phyloP scores from a whole-genome alignment of 2,329 filamentous ascomycete species.

The Pleomassaria siparia region DNA sequence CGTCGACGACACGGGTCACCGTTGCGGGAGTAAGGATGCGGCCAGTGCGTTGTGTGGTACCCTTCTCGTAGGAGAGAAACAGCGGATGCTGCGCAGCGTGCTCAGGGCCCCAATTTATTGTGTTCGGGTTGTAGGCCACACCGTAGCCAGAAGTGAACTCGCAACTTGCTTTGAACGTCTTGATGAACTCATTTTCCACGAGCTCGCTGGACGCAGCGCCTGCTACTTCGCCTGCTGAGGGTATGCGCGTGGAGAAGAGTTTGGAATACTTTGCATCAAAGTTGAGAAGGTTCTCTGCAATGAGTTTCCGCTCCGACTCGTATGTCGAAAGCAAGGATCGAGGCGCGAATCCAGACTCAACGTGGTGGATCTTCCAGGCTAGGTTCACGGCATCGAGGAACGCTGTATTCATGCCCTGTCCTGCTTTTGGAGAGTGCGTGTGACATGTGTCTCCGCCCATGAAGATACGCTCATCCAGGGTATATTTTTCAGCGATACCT shows the following conservation, averaged over 20 bases:
- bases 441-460: conserved; percentile 68
- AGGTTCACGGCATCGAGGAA: conserved; percentile 75
- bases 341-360: conserved; percentile 78
- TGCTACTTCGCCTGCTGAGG: conserved; percentile 71
- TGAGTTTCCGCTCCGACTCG: conserved; percentile 79
- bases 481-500: conserved; percentile 66
- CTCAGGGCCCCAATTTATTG: conserved; percentile 76
- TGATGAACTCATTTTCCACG: conserved; percentile 78
- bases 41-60: conserved; percentile 68
- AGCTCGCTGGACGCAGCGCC: conserved; percentile 53
- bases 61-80: conserved; percentile 61
- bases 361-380: conserved; percentile 93
- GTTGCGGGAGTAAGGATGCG: conserved; percentile 75
- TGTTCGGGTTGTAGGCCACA: conserved; percentile 79
- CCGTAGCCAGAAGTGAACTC: conserved; percentile 93
- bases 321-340: conserved; percentile 80
- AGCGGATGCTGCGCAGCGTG: conserved; percentile 72
- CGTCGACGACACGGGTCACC: conserved; percentile 83
- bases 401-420: conserved; percentile 65
- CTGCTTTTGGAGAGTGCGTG: conserved; percentile 65
- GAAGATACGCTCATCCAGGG: conserved; percentile 65
- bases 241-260: conserved; percentile 78
- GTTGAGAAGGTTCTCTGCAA: conserved; percentile 79
- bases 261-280: conserved; percentile 91
- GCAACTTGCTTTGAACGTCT: conserved; percentile 86